Conservation (phyloP, 2,329 filamentous ascomycete species). For the Aspergillus pseudonomiae region DNA sequence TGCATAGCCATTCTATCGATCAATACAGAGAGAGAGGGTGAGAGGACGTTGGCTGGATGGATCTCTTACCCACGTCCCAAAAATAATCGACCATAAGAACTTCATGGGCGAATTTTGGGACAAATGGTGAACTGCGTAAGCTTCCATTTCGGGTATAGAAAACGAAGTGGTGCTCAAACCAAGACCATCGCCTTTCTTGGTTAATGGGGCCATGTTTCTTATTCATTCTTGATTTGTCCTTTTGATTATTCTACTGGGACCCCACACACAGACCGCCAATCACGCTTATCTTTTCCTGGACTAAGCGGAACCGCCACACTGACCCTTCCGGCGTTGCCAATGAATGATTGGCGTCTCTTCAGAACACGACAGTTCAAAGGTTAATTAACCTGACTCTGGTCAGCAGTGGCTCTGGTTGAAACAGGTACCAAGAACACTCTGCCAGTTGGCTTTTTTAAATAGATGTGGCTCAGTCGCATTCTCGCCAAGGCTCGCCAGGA, state of each 20-base stretch:
- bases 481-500: neutral
- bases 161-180: neutral
- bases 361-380: neutral
- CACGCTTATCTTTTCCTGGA: slow-evolving; percentile 15
- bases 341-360: neutral
- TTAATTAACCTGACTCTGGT: neutral
- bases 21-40: no score
- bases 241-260: neutral
- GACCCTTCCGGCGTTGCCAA: neutral
- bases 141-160: slow-evolving; percentile 1
- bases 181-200: neutral
- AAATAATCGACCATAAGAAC: slow-evolving; percentile 1
- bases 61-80: neutral
- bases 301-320: slow-evolving; percentile 11
- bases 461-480: neutral
- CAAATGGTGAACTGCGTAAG: slow-evolving; percentile 6
- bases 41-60: neutral
- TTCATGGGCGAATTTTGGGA: neutral
- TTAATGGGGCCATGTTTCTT: neutral
- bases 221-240: neutral
- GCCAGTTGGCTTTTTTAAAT: neutral
- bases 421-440: neutral
- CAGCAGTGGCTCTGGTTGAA: neutral
- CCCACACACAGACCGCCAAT: slow-evolving; percentile 9
- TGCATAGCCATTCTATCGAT: neutral